Percentiles rank a stretch among this genome's conserved stretches.
These are phyloP conservation scores for Cercophora samala DNA, from an alignment of 495 filamentous ascomycete genomes.

Conservation along the genomic window DNA sequence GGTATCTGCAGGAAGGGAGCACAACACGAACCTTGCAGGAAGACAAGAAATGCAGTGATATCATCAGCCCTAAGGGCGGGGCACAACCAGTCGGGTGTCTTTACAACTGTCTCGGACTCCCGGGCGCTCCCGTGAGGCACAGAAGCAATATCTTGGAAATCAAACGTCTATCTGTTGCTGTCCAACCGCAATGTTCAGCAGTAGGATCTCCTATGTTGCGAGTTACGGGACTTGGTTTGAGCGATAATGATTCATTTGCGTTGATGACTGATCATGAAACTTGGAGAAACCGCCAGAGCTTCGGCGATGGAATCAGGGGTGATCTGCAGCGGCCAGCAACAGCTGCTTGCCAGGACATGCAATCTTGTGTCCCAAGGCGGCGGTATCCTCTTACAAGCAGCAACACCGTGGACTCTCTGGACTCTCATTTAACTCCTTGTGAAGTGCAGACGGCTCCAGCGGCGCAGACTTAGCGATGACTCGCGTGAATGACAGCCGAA, in stretches of 20 bases:
- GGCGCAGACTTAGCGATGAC: slow-evolving; percentile 1
- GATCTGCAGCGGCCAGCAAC: background rate
- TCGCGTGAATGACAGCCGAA: background rate
- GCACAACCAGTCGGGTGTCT: background rate
- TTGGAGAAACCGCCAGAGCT: background rate
- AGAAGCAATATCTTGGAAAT: background rate
- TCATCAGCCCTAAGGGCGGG: slow-evolving; percentile 4
- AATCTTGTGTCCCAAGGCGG: background rate
- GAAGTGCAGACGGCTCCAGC: background rate
- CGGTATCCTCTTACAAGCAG: background rate
- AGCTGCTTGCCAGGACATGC: background rate
- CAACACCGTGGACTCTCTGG: background rate
- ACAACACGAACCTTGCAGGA: background rate
- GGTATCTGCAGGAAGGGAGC: background rate
- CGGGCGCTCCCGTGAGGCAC: slow-evolving; percentile 6
- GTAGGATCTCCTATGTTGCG: background rate
- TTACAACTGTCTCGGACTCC: background rate
- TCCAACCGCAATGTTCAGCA: background rate
- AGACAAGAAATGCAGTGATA: background rate
- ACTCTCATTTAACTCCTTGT: background rate
- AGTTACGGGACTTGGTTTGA: background rate
- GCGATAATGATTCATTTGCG: background rate
- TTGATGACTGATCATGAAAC: background rate
- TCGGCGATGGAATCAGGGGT: background rate
- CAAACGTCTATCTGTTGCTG: background rate